phyloP scores from a whole-genome alignment of 2,329 filamentous ascomycete genomes.

The Xylariaceae sp. region DNA sequence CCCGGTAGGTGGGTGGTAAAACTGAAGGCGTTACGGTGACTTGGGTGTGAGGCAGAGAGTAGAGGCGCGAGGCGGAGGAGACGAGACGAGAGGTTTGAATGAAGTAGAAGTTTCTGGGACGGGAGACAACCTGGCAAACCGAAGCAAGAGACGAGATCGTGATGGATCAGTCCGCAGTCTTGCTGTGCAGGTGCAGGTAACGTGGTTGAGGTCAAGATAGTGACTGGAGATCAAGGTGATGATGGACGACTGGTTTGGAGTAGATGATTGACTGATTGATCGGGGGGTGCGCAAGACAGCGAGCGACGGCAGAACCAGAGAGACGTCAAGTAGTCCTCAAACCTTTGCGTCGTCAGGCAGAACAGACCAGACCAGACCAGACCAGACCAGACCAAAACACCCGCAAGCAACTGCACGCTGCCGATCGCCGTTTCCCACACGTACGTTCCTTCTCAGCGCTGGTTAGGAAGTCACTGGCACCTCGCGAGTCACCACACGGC shows the following conservation, averaged over 20 bases:
- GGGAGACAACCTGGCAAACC: constrained; percentile 6
- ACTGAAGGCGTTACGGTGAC: constrained; percentile 17
- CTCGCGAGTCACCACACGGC: not conserved
- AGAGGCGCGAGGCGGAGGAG: constrained; percentile 12
- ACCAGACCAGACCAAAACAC: constrained; percentile 26
- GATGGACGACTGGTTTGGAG: constrained; percentile 19
- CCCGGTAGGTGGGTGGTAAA: constrained; percentile 7
- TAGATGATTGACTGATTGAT: constrained; percentile 9
- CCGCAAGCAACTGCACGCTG: constrained; percentile 23
- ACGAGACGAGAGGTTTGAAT: not conserved
- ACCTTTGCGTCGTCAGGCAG: constrained; percentile 36
- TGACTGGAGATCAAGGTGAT: constrained; percentile 31
- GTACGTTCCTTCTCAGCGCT: constrained; percentile 5
- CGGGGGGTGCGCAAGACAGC: constrained; percentile 19
- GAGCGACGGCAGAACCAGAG: constrained; percentile 31
- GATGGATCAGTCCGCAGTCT: constrained; percentile 18
- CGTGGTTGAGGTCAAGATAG: constrained; percentile 13
- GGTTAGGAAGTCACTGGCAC: constrained; percentile 1
- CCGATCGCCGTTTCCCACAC: constrained; percentile 21
- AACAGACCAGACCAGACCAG: constrained; percentile 26
- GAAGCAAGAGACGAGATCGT: constrained; percentile 9
- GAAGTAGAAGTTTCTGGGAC: constrained; percentile 4
- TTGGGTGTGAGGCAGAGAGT: constrained; percentile 14
- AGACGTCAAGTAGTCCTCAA: constrained; percentile 36
- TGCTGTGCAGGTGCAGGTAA: not conserved